A percentile compares a stretch with the other conserved stretches of the same genome.
Conservation (phyloP, 1,139 yeast species). For the Suhomyces choctaworum region DNA sequence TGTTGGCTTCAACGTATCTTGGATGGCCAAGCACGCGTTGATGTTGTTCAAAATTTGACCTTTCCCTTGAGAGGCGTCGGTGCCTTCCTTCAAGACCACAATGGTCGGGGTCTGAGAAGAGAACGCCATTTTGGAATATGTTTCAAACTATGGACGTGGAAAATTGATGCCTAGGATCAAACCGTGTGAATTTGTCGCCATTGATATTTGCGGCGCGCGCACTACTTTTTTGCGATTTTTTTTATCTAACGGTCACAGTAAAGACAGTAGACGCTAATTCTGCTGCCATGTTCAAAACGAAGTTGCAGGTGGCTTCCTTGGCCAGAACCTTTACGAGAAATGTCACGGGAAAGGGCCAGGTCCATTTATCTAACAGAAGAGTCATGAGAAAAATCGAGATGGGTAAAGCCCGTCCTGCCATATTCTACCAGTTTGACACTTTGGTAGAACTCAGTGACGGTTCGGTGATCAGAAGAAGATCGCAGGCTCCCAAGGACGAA, state of each 20-base stretch:
- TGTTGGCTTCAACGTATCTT: conserved; percentile 92
- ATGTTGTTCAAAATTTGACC: conserved; percentile 95
- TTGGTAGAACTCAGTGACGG: conserved; percentile 90
- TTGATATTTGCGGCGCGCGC: conserved; percentile 9
- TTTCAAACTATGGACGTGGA: not conserved
- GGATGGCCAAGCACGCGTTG: conserved; percentile 95
- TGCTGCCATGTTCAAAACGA: not conserved
- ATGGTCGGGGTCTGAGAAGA: conserved; percentile 94
- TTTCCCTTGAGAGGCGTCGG: conserved; percentile 93
- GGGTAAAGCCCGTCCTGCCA: conserved; percentile 91
- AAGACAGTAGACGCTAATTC: not conserved
- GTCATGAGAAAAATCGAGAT: conserved; percentile 56
- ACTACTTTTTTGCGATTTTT: conserved; percentile 6
- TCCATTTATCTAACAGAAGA: conserved; percentile 49
- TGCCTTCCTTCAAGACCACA: conserved; percentile 96
- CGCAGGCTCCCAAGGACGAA: conserved; percentile 88
- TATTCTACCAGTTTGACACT: conserved; percentile 86
- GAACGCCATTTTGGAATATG: conserved; percentile 59
- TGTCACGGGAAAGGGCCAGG: conserved; percentile 29
- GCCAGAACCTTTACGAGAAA: conserved; percentile 21
- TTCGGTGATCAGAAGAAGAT: conserved; percentile 76
- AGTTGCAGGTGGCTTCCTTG: not conserved
- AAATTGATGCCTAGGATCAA: too few species aligned
- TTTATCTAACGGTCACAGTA: not conserved
- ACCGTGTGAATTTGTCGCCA: conserved; percentile 6